Evolutionary conservation across 345 rosid species (phyloP), one percentile per base, ranked within the genome.

Genomic region (Litchi chinensis): DNA sequence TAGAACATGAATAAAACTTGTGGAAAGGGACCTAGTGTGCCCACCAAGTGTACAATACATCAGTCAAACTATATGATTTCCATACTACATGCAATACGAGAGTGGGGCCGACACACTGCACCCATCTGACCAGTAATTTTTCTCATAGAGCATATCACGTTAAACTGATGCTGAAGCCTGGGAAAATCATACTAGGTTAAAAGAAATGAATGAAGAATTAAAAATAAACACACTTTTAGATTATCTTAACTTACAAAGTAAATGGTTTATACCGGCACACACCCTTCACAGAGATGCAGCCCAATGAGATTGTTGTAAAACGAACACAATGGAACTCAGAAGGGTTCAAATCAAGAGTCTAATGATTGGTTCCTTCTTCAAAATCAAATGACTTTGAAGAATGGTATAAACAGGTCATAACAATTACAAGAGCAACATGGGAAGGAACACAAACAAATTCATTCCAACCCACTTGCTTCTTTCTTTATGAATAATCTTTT

Each of bases 371-470:
- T 37, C 65, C 68, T 74, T 79, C 89, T 87, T 81, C 88, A 83
- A 83, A 87, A 84, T 80, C 90, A 80, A 57, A 82, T 74, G 90
- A 79, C 75, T 79, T 87, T 85, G 91, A 89, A 90, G 92, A 87
- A 86, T 54, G 68, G 76, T 56, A 79, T 56, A 24, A 22, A 71
- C 70, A 79, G 73, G 18, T 84, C 65, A 71, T 21, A 64, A 85
- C 79, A 81, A 73, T 74, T 46, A 59, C 56, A 57, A 22, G 74
- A 48, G 39, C 70, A 77, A 57, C 50, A 71, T 26, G 82, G 83
- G 83, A 32, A 43, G 83, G 87, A 82, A 81, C 54, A 74, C 18
- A 65, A 66, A 77, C 76, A 79, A 70, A 26, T 77, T n/a, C 1
- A 19, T 75, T 75, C 87, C 87, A 78, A 64, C 86, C 85, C 76